These are phyloP conservation scores for Blastobotrys parvus DNA, from an alignment of 805 yeast species.

Conservation along the genomic window DNA sequence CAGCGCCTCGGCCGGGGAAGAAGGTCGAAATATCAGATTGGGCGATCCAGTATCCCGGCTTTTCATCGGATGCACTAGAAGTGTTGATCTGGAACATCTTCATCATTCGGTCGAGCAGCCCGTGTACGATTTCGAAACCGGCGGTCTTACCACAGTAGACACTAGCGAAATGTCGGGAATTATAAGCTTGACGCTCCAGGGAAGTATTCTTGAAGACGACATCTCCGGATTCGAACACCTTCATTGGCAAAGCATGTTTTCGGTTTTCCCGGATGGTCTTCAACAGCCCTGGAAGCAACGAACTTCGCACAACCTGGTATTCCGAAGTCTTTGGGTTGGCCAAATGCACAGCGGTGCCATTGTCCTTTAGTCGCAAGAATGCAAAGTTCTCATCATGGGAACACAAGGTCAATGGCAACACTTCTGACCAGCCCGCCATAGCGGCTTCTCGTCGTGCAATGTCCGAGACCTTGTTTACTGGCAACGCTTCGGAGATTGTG, in stretches of 20 bases:
- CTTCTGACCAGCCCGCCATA: conserved; percentile 94
- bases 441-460: conserved; percentile 85
- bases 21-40: conserved; percentile 43
- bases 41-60: conserved; percentile 54
- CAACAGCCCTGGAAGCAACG: conserved; percentile 86
- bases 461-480: conserved; percentile 84
- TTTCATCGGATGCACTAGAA: conserved; percentile 36
- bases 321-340: conserved; percentile 96
- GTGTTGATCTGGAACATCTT: conserved; percentile 79
- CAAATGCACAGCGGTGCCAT: conserved; percentile 71
- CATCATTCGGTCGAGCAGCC: conserved; percentile 90
- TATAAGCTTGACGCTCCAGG: conserved; percentile 81
- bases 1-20: conserved; percentile 98
- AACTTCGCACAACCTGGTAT: conserved; percentile 96
- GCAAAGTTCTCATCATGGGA: conserved; percentile 96
- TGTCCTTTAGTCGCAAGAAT: conserved; percentile 68
- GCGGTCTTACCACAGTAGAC: conserved; percentile 90
- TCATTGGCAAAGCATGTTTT: conserved; percentile 89
- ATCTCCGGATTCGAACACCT: conserved; percentile 93
- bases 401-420: conserved; percentile 88
- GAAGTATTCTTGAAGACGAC: conserved; percentile 75
- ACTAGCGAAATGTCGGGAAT: conserved; percentile 93
- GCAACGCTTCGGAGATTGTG: conserved; percentile 76
- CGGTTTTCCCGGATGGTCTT: conserved; percentile 95
- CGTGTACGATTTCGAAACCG: conserved; percentile 92